Evolutionary conservation across 2,329 filamentous ascomycete genomes (phyloP), one percentile per base, ranked within the genome.

Genomic region (Fusarium sp.): DNA sequence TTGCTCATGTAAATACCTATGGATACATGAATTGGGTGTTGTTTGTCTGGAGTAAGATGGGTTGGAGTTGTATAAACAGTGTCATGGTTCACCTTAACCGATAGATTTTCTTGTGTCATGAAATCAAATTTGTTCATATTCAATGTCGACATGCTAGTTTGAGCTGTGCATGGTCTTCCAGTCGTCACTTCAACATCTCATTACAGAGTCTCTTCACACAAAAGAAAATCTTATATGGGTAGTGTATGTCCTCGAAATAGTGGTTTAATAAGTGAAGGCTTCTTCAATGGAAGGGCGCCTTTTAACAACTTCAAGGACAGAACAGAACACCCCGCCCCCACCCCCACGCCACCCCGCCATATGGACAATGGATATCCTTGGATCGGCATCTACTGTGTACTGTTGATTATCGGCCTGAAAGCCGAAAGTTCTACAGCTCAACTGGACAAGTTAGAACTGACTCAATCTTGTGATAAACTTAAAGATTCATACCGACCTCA

Each of bases 1-100:
- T 78, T 92, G 78, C 84, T 92, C 74, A 91, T 91, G 89, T 92
- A 72, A 75, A 55, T 38, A 38, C 29, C 8, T 8, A 12, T 35
- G 31, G 26, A 26, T 29, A 23, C 23, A 29, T n/a, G n/a, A n/a
- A n/a, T 39, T 42, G 24, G n/a, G 21, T 38, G 15, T 12, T 47
- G n/a, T 10, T 12, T 47, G n/a, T 10, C 26, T 24, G 47, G 35
- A 57, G 47, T 29, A 31, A 13, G 44, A 39, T 15, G 38, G 38
- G 10, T 38, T 20, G 38, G 24, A 53, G 38, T 47, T 54, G 31
- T 28, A 57, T 54, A 35, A 48, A 67, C 35, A 63, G 57, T 68
- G 56, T 53, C 42, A 55, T 41, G 46, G 55, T 66, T 60, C 57
- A 71, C 69, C 67, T 57, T 43, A 61, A 71, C 62, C 53, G 50